Percentiles rank a stretch among this genome's conserved stretches.
phyloP scores from a whole-genome alignment of 176 grass and related monocot species.

The Melocanna baccifera region DNA sequence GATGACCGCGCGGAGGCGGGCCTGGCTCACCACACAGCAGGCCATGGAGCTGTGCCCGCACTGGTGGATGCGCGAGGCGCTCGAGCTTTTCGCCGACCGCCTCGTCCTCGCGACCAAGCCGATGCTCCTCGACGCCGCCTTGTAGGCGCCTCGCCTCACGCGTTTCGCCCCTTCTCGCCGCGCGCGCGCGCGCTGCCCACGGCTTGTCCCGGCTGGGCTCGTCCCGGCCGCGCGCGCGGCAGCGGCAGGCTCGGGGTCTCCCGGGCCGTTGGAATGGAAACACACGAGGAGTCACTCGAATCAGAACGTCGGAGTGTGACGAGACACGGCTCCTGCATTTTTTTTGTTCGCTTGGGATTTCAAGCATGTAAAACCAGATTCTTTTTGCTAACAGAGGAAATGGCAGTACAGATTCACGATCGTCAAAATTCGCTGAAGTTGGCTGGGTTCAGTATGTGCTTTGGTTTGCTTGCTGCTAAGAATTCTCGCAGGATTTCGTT shows the following conservation, averaged over 20 bases:
- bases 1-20: constrained; percentile 32
- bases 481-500: no score
- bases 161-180: neutral
- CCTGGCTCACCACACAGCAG: constrained; percentile 42
- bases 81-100: constrained; percentile 24
- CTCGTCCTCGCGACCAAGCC: neutral
- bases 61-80: constrained; percentile 41
- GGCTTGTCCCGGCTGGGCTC: neutral
- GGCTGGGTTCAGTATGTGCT: neutral
- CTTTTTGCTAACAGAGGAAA: neutral
- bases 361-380: constrained; percentile 13
- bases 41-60: constrained; percentile 33
- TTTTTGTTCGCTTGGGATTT: neutral
- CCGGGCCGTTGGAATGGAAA: neutral
- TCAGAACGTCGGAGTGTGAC: neutral
- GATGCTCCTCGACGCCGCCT: neutral
- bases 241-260: neutral
- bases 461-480: neutral
- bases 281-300: neutral
- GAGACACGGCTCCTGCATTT: constrained; percentile 7
- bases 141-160: constrained; percentile 18
- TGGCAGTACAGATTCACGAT: neutral
- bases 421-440: neutral
- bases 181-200: neutral
- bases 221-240: neutral